These are phyloP conservation scores for Phytophthora sojae DNA, from an alignment of 352 stramenopile species.

Conservation along the genomic window DNA sequence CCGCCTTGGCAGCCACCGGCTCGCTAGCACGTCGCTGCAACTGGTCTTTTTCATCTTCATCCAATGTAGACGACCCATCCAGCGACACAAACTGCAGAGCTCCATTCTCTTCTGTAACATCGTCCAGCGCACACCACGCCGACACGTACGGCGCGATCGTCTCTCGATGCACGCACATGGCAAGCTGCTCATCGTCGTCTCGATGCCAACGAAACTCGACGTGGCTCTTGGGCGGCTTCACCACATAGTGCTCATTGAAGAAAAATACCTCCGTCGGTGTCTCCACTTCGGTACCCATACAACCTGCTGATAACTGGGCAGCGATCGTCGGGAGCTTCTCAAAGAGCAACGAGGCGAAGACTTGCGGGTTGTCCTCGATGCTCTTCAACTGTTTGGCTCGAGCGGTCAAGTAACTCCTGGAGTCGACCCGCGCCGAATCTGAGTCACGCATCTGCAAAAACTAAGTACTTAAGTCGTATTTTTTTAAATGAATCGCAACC, in stretches of 20 bases:
- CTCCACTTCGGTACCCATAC: neutral
- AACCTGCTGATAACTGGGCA: constrained; percentile 21
- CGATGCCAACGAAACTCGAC: constrained; percentile 82
- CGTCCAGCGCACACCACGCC: constrained; percentile 73
- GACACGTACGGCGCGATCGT: constrained; percentile 65
- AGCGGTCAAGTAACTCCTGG: constrained; percentile 35
- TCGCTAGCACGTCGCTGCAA: constrained; percentile 27
- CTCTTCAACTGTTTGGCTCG: constrained; percentile 38
- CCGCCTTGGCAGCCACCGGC: constrained; percentile 43
- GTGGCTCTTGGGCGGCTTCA: constrained; percentile 62
- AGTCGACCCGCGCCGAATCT: constrained; percentile 33
- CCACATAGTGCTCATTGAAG: constrained; percentile 86
- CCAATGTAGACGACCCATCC: neutral
- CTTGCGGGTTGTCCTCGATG: neutral
- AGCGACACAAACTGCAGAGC: constrained; percentile 64
- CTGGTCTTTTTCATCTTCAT: neutral
- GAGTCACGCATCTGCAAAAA: constrained; percentile 50
- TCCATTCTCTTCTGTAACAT: constrained; percentile 58
- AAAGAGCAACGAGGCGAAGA: constrained; percentile 51
- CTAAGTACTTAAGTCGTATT: neutral
- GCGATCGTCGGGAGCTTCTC: constrained; percentile 43
- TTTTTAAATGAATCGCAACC: neutral
- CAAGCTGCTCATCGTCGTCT: constrained; percentile 79
- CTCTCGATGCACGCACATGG: constrained; percentile 70
- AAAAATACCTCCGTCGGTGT: constrained; percentile 40